Evolutionary conservation across 2,329 filamentous ascomycete genomes (phyloP), one percentile per base, ranked within the genome.

Genomic region (Alternaria solani): DNA sequence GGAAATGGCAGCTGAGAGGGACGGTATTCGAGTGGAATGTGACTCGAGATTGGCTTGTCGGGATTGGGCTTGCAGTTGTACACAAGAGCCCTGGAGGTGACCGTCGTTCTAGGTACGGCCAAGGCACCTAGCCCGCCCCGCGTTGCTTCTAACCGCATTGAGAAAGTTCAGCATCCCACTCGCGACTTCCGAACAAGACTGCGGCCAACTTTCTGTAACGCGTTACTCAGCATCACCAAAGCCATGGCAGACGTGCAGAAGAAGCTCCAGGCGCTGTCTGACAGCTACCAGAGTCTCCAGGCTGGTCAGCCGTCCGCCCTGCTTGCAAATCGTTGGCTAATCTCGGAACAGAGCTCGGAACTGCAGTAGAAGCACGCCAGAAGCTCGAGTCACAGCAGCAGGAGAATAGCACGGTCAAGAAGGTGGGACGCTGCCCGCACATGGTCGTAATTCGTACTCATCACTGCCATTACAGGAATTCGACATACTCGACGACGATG

Each of bases 341-440:
- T 57, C 20, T 53, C 42, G 42, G 64, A 51, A 52, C 57, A 97
- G 95, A 98, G 70, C 86, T 98, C 56, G 91, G 93, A 78, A 86
- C 84, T 43, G 83, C 88, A 18, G 88, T 98, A 26, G 85, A 89
- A 44, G 91, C 93, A 9, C 88, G 94, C 64, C 94, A 99, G 81
- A 96, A 91, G 80, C 88, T 99, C 7, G 94, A 97, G 78, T 91
- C 93, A 7, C 95, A 99, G 79, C 91, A 91, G 78, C 92, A 97
- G 75, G 95, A 99, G 79, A 99, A 98, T 76, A 82, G 89, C 49
- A 89, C 91, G 16, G 95, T 99, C 9, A 89, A 96, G 78, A 91
- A 92, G 81, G 92, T 92, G 69, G 78, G 39, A 7, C 11, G 20
- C 9, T 23, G 44, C 5, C 36, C 9, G 11, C 14, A 18, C 20